Conservation (phyloP, 2,329 filamentous ascomycete genomes). For the Fusarium tricinctum region DNA sequence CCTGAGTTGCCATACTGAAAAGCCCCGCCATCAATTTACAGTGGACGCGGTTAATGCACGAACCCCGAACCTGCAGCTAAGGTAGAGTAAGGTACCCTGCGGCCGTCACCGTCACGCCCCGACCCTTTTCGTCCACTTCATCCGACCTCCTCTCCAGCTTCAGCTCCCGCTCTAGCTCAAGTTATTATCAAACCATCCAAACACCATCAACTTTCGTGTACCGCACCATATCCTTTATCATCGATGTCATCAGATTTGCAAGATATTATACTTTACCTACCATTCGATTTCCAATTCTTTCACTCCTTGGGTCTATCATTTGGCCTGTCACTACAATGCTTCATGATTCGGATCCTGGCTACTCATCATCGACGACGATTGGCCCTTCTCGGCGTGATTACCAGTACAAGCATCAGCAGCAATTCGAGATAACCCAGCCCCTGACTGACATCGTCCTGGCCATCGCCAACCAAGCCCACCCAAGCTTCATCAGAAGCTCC, state of each 20-base stretch:
- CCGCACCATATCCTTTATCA: conserved; percentile 24
- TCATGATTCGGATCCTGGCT: conserved; percentile 2
- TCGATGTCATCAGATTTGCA: conserved; percentile 26
- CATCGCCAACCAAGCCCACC: conserved; percentile 36
- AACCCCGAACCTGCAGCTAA: conserved; percentile 29
- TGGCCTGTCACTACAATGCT: neutral
- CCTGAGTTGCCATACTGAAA: neutral
- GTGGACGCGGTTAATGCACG: conserved; percentile 24
- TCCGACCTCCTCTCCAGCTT: conserved; percentile 12
- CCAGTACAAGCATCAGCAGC: conserved; percentile 27
- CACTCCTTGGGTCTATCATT: neutral
- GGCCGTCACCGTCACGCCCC: conserved; percentile 39
- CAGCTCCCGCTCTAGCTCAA: conserved; percentile 14
- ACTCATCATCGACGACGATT: conserved; percentile 1
- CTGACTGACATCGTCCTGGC: conserved; percentile 42
- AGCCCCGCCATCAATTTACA: conserved; percentile 42
- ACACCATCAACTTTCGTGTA: conserved; percentile 29
- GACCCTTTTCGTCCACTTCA: conserved; percentile 41
- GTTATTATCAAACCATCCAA: conserved; percentile 28
- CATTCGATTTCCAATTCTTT: neutral
- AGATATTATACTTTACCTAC: conserved; percentile 2
- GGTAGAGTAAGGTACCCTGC: conserved; percentile 34
- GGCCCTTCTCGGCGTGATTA: conserved; percentile 9
- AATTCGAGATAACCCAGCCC: conserved; percentile 36
- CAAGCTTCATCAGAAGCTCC: conserved; percentile 41